Evolutionary conservation across 208 protist species (phyloP).

Genomic region (Leishmania braziliensis): DNA sequence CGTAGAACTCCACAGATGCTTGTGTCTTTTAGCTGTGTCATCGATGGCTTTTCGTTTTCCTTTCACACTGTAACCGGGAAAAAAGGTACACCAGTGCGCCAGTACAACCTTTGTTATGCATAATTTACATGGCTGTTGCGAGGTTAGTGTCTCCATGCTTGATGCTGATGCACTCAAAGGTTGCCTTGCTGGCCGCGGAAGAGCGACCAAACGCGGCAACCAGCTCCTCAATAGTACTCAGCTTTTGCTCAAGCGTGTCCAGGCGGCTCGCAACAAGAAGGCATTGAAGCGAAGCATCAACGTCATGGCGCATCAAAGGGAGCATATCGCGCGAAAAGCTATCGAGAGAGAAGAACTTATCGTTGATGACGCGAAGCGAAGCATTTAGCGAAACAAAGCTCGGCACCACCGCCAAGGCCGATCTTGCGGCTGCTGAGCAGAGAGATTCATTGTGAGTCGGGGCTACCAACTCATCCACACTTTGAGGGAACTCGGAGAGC

Average conservation of each 20-base stretch:
- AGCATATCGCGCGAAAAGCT: neutral
- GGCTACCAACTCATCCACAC: neutral
- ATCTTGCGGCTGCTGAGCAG: neutral
- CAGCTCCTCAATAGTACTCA: neutral
- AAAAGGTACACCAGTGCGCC: neutral
- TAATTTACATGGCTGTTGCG: neutral
- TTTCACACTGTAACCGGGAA: neutral
- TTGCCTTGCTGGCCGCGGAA: neutral
- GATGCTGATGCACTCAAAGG: neutral
- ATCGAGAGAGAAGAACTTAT: neutral
- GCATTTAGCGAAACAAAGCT: neutral
- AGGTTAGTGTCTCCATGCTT: neutral
- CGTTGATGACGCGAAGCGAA: neutral
- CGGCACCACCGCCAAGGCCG: neutral
- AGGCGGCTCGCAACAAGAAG: neutral
- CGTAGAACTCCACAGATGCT: neutral
- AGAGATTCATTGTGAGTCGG: neutral
- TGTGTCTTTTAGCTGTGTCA: neutral
- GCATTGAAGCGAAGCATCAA: neutral
- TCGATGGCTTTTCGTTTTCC: neutral
- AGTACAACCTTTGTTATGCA: neutral
- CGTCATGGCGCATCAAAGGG: neutral
- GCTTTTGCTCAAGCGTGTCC: neutral
- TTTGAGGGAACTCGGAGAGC: slow-evolving; percentile 16
- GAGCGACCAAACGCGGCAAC: neutral